Evolutionary conservation across 169 alveolate genomes (phyloP).

Genomic region (Eimeria falciformis): DNA sequence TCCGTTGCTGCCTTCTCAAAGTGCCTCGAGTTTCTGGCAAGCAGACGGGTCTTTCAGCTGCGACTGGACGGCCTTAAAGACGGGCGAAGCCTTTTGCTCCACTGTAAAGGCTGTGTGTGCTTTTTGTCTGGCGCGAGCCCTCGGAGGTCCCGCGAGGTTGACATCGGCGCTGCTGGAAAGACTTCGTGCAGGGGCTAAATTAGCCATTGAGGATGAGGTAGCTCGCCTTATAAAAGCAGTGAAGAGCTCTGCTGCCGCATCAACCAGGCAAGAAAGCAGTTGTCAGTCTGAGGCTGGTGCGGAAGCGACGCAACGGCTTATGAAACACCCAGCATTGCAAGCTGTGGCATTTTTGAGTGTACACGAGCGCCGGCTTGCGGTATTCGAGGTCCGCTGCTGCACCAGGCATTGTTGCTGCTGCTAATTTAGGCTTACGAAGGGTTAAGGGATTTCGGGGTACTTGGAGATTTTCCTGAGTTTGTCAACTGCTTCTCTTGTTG

Average conservation of each 20-base stretch:
- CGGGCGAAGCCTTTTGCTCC: constrained; percentile 62
- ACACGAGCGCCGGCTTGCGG: constrained; percentile 71
- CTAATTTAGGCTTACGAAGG: background rate
- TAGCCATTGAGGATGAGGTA: constrained; percentile 44
- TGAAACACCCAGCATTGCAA: constrained; percentile 66
- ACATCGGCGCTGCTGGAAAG: constrained; percentile 39
- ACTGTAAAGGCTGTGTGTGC: constrained; percentile 37
- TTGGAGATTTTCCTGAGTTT: background rate
- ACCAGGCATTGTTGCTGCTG: background rate
- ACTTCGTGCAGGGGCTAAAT: constrained; percentile 61
- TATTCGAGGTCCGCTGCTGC: constrained; percentile 34
- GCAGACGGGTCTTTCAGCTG: constrained; percentile 64
- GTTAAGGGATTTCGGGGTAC: background rate
- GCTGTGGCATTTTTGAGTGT: constrained; percentile 67
- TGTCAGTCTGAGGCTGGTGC: background rate
- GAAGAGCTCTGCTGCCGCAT: constrained; percentile 12
- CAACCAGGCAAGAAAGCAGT: background rate
- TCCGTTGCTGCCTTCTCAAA: background rate
- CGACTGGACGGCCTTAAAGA: constrained; percentile 62
- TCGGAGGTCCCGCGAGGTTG: constrained; percentile 58
- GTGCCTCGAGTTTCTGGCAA: constrained; percentile 42
- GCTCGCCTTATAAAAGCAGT: constrained; percentile 28
- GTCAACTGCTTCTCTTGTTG: background rate
- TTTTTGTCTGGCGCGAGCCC: constrained; percentile 54
- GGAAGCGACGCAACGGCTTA: constrained; percentile 39